Evolutionary conservation across 805 yeast species (phyloP), one percentile per base, ranked within the genome.

Genomic region (Ogataea philodendri): DNA sequence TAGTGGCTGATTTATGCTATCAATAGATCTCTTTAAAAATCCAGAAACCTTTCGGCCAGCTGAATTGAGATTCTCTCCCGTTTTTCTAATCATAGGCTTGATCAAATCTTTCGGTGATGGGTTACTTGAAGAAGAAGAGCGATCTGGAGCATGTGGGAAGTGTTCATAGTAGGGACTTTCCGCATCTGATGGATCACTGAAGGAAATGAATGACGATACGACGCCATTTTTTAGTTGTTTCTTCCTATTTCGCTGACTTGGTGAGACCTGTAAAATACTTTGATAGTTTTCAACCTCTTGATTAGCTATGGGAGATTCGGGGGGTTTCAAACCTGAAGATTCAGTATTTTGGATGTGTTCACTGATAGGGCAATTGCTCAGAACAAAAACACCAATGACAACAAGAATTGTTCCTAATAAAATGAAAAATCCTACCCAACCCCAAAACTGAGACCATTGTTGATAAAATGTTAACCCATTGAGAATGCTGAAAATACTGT

Each of bases 401-500:
- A 77, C 77, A 9, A 76, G 70, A 30, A 67, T 19, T 10, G 74
- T 62, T 1, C 81, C 81, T 1, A 66, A 14, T 5, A 66, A 38
- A 8, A 76, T 66, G 54, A 66, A 66, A 3, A 61, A 25, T 3
- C 68, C 60, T 35, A 63, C 67, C 15, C 42, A 20, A 7, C 47
- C 40, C 3, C 63, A 48, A 10, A 74, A 54, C 8, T 59, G 52
- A 7, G 57, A 53, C 46, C 79, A 63, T 50, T 79, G 85, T 28
- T 70, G 60, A 40, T 71, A 73, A 49, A 77, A 71, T 6, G 83
- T 65, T 26, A 84, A 58, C 11, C 84, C 80, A 58, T 85, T 85
- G 43, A 76, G 63, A 22, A 80, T 72, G 46, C 83, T 81, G 40
- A 74, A 67, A 32, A 84, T 62, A 63, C 85, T 88, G 66, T 83